Conservation (phyloP, 441 rosid species). For the Gossypium trilobum region DNA sequence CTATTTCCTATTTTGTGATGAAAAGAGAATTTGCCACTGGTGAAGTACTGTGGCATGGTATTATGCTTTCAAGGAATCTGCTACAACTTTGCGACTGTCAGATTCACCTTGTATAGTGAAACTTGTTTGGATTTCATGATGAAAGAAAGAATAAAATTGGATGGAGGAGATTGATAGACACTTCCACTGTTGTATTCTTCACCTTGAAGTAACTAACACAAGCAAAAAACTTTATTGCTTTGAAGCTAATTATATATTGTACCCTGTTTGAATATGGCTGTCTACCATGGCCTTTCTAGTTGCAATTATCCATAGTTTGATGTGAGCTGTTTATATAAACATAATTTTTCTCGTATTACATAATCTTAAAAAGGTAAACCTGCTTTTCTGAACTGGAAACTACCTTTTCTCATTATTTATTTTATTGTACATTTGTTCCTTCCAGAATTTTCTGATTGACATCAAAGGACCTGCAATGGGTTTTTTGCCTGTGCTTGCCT, state of each 20-base stretch:
- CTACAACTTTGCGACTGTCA: constrained; percentile 2
- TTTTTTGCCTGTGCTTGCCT: constrained; percentile 73
- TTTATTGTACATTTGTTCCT: not conserved
- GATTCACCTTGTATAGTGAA: not conserved
- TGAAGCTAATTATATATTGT: not conserved
- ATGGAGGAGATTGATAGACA: not conserved
- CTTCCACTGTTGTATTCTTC: not conserved
- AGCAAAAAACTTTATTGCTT: not conserved
- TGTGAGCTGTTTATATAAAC: not conserved
- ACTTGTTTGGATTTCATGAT: not conserved
- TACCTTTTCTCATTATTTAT: constrained; percentile 4
- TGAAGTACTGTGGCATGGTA: not conserved
- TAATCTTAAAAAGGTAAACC: not conserved
- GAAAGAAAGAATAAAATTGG: not conserved
- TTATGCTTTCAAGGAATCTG: not conserved
- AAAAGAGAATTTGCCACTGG: not conserved
- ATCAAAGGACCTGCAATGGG: constrained; percentile 74
- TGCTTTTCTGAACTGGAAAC: constrained; percentile 9
- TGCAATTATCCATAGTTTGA: not conserved
- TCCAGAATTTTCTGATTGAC: constrained; percentile 71
- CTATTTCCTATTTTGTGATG: not conserved
- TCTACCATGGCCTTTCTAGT: not conserved
- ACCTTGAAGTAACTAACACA: not conserved
- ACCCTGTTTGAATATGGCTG: not conserved
- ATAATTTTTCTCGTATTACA: not conserved